Base-by-base conservation (phyloP, 2,329 filamentous ascomycete genomes). In the Epichloe typhina region DNA sequence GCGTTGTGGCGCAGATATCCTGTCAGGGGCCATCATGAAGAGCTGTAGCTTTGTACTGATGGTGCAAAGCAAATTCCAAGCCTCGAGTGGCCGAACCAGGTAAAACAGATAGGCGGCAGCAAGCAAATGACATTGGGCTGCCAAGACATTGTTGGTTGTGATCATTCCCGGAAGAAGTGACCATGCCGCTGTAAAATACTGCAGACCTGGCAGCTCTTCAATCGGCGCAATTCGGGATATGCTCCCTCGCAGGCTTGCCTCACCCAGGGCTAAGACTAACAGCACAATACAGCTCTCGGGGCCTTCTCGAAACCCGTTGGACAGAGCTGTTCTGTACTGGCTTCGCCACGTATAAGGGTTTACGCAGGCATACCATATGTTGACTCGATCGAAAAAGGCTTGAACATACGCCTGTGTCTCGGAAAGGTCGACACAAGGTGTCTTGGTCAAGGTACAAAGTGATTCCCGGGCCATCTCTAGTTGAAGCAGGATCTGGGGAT, bases 31-130 rank as follows among this genome's bases (percentile, higher is more conserved):
- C 68, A 85, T 87, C 42, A 91, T 74, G 35, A 91, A 73, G 21
- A 93, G 73, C 61, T 93, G 86, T 43, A 91, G 71, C 62, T 91
- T 93, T 60, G 85, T 87, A 64, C 85, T 88, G 3, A 86, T 86
- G 52, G 83, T 88, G 59, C 84, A 88, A 4, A 93, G 70, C 15
- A 91, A 68, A 54, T 77, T 90, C 87, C 87, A 93, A 0, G 87
- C 87, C 66, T 93, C 87, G 36, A 93, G 73, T 0, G 87, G 87
- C 12, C 87, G 78, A 9, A 91, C 86, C 11, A 91, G 72, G 59
- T 91, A 91, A 59, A 91, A 88, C 3, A 91, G 71, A 59, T 93
- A 93, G 15, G 87, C 87, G 9, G 86, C 84, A 3, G 86, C 85
- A 33, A 91, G 75, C 33, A 91, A 77, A 61, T 89, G 86, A 61